These are phyloP conservation scores for Fusarium albosuccineum DNA, from an alignment of 2,329 filamentous ascomycete genomes.

Conservation along the genomic window DNA sequence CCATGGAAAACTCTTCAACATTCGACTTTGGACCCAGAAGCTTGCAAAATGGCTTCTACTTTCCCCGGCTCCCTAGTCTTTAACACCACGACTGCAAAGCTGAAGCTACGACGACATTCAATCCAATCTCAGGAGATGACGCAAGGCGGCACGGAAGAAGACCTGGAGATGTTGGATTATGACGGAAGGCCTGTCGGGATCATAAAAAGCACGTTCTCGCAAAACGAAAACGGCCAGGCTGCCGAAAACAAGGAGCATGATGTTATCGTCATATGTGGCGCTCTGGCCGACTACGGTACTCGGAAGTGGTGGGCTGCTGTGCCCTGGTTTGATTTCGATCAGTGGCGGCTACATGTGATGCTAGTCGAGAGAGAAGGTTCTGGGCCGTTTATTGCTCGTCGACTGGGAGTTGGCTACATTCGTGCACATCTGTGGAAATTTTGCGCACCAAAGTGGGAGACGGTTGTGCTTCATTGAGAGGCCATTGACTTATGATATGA, in stretches of 20 bases:
- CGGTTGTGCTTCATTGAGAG: neutral
- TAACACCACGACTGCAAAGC: conserved; percentile 1
- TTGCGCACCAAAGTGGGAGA: conserved; percentile 2
- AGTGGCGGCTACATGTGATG: conserved; percentile 5
- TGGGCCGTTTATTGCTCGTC: neutral
- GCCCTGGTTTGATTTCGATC: neutral
- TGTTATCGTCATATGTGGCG: neutral
- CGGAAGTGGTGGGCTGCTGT: neutral
- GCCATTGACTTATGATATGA: neutral
- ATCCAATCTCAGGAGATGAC: no score
- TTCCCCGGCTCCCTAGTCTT: neutral
- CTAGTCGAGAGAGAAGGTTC: neutral
- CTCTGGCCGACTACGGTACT: neutral
- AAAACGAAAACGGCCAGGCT: neutral
- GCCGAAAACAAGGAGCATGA: neutral
- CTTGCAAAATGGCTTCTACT: neutral
- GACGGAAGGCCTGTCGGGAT: neutral
- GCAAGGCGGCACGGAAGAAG: neutral
- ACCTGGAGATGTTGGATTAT: neutral
- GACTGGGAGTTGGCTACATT: neutral
- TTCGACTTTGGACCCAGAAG: neutral
- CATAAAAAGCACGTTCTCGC: neutral
- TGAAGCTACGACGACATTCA: neutral
- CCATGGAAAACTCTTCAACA: conserved; percentile 1
- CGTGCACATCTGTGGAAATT: neutral